phyloP scores from a whole-genome alignment of 495 filamentous ascomycete genomes.

The Parachaetomium inaequale region DNA sequence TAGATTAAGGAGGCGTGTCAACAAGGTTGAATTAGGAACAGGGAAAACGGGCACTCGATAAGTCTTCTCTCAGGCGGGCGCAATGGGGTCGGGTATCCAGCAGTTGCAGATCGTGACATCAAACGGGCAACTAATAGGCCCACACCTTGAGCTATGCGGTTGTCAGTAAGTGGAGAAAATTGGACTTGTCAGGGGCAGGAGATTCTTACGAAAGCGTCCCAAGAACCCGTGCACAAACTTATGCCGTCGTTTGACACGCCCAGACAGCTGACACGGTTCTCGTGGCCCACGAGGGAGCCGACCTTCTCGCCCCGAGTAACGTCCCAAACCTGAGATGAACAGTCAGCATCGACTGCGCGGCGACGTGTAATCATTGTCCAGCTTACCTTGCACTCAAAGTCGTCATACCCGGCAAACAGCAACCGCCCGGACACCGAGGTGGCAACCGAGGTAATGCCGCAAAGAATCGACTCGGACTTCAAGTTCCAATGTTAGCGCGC shows the following conservation, averaged over 20 bases:
- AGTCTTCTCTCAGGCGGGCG: conserved; percentile 33
- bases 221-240: conserved; percentile 98
- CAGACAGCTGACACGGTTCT: conserved; percentile 97
- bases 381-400: conserved; percentile 98
- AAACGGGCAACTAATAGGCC: conserved; percentile 54
- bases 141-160: conserved; percentile 74
- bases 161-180: conserved; percentile 19
- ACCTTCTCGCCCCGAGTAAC: conserved; percentile 94
- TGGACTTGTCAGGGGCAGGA: not conserved
- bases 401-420: conserved; percentile 96
- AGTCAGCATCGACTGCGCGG: conserved; percentile 3
- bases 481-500: conserved; percentile 14
- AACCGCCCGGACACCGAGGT: conserved; percentile 96
- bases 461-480: conserved; percentile 93
- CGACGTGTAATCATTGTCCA: conserved; percentile 16
- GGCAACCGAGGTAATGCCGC: conserved; percentile 96
- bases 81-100: conserved; percentile 33
- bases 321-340: conserved; percentile 79
- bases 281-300: conserved; percentile 91
- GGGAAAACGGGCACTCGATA: conserved; percentile 32
- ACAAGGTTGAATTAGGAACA: conserved; percentile 39
- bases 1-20: conserved; percentile 44
- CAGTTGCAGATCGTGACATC: conserved; percentile 26
- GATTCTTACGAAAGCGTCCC: conserved; percentile 89
- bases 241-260: conserved; percentile 98